Evolutionary conservation across 164 flowering plant genomes (phyloP).

Genomic region (Vitis cinerea): DNA sequence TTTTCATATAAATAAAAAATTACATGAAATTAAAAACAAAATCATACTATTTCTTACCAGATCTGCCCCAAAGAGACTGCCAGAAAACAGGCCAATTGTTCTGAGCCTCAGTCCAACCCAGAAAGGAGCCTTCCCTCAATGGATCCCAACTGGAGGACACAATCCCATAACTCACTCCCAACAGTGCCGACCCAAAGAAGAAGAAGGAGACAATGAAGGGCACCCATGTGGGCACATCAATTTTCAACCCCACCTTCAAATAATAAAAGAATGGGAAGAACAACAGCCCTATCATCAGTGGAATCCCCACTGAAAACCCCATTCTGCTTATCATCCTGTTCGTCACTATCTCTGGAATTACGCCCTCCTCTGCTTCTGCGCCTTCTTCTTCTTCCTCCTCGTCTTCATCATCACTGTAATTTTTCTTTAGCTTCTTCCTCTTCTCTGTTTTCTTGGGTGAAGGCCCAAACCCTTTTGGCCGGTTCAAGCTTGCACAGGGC

Average conservation of each 20-base stretch:
- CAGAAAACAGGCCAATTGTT: constrained; percentile 98
- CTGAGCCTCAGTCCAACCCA: constrained; percentile 92
- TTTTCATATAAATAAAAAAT: too few relatives aligned
- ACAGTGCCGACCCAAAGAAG: constrained; percentile 92
- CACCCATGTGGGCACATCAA: constrained; percentile 89
- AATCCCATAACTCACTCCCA: constrained; percentile 91
- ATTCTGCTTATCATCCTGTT: constrained; percentile 83
- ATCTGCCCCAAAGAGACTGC: constrained; percentile 62
- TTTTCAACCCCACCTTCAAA: constrained; percentile 75
- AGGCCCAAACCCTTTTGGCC: constrained; percentile 77
- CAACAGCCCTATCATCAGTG: constrained; percentile 66
- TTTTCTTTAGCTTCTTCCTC: not conserved
- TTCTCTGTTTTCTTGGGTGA: constrained; percentile 30
- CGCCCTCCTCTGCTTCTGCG: constrained; percentile 39
- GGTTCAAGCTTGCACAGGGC: constrained; percentile 47
- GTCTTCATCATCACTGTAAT: constrained; percentile 17
- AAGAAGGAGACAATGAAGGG: constrained; percentile 85
- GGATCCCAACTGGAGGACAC: constrained; percentile 99
- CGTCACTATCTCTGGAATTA: constrained; percentile 89
- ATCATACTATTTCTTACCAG: not conserved
- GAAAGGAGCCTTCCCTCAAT: constrained; percentile 51
- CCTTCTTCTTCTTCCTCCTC: constrained; percentile 40
- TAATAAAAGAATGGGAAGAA: constrained; percentile 94
- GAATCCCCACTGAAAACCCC: constrained; percentile 79
- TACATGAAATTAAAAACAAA: too few relatives aligned